Evolutionary conservation across 352 stramenopile genomes (phyloP), one percentile per base, ranked within the genome.

Genomic region (Saprolegnia parasitica): DNA sequence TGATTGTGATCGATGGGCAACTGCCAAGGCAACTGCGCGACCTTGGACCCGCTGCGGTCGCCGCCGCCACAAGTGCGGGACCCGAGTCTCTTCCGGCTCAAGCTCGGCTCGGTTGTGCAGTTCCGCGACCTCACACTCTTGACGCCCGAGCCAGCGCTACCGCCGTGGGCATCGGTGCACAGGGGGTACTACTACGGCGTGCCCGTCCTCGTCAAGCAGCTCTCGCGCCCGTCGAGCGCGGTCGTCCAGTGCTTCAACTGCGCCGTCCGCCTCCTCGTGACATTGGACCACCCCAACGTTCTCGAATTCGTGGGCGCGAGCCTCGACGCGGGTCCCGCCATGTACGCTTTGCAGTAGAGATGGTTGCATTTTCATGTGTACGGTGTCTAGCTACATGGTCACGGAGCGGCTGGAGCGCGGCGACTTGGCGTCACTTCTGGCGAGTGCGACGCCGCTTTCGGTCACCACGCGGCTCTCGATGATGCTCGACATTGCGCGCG

Each of bases 251-350:
- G 80, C 50, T 91, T 90, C 37, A 83, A 83, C 24, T 87, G 83
- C 0, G 84, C 90, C 65, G 84, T 83, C 21, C 88, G 82, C 47
- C 80, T 90, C 16, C 91, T 93, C 81, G 80, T 82, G 16, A 81
- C 91, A 65, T 73, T 93, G 11, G 78, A 81, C 16, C 83, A 93
- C 73, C 82, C 82, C 50, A 93, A 91, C 60, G 80, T 93, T 0
- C 84, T 93, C 57, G 91, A 96, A 79, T 95, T 95, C 73, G 90
- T 96, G 79, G 88, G 88, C 24, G 79, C 91, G 21, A 93, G 90
- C 80, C 79, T 92, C 29, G 82, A 91, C 16, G 86, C 84, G 13
- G 42, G 42, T 42, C 26, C 54, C 15, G 26, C n/a, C 54, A 37
- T 29, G 54, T 61, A 61, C 54, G 26, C 26, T 20, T 8, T 8